Base-by-base conservation (phyloP, 371 early-diverging fungal species). In the Nosema bombycis region DNA sequence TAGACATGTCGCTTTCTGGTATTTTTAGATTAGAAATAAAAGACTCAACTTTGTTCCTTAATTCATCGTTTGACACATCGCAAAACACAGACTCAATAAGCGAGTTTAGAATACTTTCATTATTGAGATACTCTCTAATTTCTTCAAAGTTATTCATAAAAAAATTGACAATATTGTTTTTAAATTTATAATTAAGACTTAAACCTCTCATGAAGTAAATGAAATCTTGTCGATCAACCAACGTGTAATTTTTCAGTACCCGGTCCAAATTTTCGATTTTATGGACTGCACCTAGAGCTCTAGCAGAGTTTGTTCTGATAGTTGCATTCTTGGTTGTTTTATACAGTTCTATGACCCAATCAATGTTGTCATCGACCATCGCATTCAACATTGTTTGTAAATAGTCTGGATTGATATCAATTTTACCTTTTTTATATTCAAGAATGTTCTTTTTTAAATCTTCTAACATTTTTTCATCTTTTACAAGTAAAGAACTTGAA, bases 361-460 rank as follows among this genome's bases (percentile, higher is more conserved):
- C 66, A 56, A 75, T 23, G 21, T 65, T 63, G 0, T 75, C 75
- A 56, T 75, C 75, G 12, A 65, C 75, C 23, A 75, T 64, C 26
- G 58, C 61, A 10, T 26, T 29, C 14, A 65, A 46, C 67, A 75
- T 65, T 6, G 66, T 1, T 10, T 34, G 34, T 24, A 36, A 3
- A 66, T 66, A 66, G 36, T 66, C 66, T 1, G 66, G 66, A 38
- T 37, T 10, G 2, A 66, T 66, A 37, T 36, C 12, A 3, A 2
- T 10, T 14, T 10, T 38, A 1, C 66, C 66, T 3, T 28, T 21
- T 38, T 37, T 66, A 24, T 32, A 66, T 1, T 2, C 4, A 15
- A 21, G 12, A 37, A 21, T 36, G 23, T 3, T n/a, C 21, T 37
- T 66, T 23, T 66, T 36, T 2, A 66, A 37, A 12, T n/a, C 37